Base-by-base conservation (phyloP, 768 basidiomycete genomes). In the Auriscalpium microsporum region DNA sequence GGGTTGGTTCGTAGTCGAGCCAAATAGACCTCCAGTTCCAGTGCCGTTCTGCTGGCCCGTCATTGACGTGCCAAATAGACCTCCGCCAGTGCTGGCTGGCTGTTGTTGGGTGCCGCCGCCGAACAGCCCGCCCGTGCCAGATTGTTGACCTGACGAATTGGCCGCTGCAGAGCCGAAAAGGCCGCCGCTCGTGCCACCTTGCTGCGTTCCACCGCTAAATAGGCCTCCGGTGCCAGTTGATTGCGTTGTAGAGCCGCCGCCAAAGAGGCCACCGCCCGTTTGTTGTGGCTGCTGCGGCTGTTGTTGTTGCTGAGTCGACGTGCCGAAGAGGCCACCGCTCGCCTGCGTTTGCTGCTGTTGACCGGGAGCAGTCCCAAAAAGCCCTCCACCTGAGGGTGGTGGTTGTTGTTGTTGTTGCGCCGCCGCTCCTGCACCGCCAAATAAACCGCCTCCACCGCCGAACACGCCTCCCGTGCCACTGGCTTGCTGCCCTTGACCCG, bases 261-360 rank as follows among this genome's bases (percentile, higher is more conserved):
- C 28, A 28, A 28, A 28, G 28, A 28, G 28, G 5, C 28, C 28
- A 7, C 28, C 28, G 28, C 28, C 28, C 28, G 28, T 28, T 28
- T 28, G 28, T 17, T 36, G 4, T n/a, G 40, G 58, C 23, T 17
- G 52, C 51, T 23, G 56, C 21, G 21, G 21, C 36, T 28, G 23
- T 17, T 19, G 19, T 53, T 45, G 35, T 10, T 40, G 19, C 6
- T n/a, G 17, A 4, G 14, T 54, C 52, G 37, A 53, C 40, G 40
- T 56, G 8, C 64, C 67, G 50, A 67, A 67, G 19, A 63, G 56
- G n/a, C 63, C 55, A 13, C 60, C 60, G 16, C 59, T 50, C 5
- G 54, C 42, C 34, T 51, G 59, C 10, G 56, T 42, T 53, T 48
- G 23, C 53, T 56, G 10, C 59, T 50, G 36, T 47, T 49, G 23